Conservation (phyloP, 495 filamentous ascomycete species). For the Lasiosphaeria miniovina region DNA sequence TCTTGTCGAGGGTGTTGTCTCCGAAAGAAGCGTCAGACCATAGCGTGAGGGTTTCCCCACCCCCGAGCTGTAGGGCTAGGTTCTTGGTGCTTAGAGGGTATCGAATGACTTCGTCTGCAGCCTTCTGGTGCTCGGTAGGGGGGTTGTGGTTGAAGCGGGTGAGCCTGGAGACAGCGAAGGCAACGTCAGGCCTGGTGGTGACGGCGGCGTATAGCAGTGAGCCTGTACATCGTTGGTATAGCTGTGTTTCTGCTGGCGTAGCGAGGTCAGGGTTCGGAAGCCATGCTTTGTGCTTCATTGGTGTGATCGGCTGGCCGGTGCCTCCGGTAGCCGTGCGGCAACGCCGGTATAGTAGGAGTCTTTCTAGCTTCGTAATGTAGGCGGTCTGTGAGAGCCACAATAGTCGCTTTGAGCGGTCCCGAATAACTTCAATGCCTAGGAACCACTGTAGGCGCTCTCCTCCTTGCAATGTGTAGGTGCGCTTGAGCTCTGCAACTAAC, state of each 20-base stretch:
- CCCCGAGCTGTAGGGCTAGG: conserved; percentile 6
- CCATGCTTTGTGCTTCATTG: neutral
- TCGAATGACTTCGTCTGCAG: conserved; percentile 4
- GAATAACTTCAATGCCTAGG: neutral
- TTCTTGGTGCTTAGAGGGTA: conserved; percentile 6
- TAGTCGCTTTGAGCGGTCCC: neutral
- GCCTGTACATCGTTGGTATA: conserved; percentile 11
- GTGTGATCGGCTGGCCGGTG: neutral
- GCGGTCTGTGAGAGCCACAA: conserved; percentile 6
- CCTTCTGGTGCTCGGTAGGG: conserved; percentile 4
- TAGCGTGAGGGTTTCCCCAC: neutral
- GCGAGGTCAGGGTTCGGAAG: neutral
- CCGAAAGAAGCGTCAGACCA: conserved; percentile 7
- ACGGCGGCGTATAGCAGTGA: too few species aligned
- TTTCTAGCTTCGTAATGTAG: conserved; percentile 2
- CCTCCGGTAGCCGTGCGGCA: too few species aligned
- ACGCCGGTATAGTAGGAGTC: neutral
- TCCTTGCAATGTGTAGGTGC: neutral
- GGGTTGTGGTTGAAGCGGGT: conserved; percentile 8
- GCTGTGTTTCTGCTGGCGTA: neutral
- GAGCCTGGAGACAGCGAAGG: conserved; percentile 2
- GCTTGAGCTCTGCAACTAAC: neutral
- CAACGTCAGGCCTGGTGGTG: conserved; percentile 13
- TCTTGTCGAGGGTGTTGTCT: conserved; percentile 10
- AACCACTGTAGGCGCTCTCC: conserved; percentile 17